These are phyloP conservation scores for Solanum rostratum DNA, from an alignment of 257 asterid species.

Conservation along the genomic window DNA sequence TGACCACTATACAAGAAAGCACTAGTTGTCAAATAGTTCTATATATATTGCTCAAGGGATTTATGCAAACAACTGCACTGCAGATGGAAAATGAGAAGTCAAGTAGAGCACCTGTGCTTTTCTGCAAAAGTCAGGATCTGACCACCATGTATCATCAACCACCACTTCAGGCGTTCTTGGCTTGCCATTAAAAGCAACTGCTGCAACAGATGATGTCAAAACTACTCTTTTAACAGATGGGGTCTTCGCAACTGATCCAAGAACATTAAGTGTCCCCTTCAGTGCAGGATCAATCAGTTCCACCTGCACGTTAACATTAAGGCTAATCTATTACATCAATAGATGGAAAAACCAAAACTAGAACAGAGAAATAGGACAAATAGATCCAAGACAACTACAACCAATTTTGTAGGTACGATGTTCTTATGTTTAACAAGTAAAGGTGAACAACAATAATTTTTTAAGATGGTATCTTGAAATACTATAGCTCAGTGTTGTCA, in stretches of 20 bases:
- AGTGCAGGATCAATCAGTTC: conserved; percentile 79
- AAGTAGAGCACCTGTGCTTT: conserved; percentile 24
- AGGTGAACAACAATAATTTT: neutral
- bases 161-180: conserved; percentile 62
- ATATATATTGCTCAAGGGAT: neutral
- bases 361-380: neutral
- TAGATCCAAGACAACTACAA: neutral
- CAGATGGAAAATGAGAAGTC: neutral
- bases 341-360: neutral
- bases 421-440: neutral
- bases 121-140: conserved; percentile 41
- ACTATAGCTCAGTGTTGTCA: neutral
- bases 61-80: neutral
- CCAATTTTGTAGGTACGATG: neutral
- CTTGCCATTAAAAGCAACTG: conserved; percentile 47
- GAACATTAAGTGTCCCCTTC: conserved; percentile 77
- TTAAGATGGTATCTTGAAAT: neutral
- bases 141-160: conserved; percentile 75
- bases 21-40: neutral
- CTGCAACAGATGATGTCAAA: conserved; percentile 72
- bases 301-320: conserved; percentile 16
- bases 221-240: conserved; percentile 53
- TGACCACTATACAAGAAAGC: neutral
- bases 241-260: conserved; percentile 54
- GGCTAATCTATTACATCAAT: neutral